Conservation (phyloP, 1,284 basidiomycete species). For the Malassezia obtusa region DNA sequence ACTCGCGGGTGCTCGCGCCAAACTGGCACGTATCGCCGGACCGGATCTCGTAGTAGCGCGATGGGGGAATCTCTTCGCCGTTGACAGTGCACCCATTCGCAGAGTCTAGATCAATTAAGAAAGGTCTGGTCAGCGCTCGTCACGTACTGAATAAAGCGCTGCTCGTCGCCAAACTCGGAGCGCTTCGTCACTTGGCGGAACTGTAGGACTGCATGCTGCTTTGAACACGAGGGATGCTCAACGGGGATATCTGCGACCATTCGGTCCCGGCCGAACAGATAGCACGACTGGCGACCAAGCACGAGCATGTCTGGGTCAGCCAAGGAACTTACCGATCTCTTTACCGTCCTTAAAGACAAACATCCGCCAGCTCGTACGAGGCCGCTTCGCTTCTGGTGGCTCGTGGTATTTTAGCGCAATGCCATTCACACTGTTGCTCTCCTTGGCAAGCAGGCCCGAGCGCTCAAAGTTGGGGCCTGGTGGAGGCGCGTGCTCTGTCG, state of each 20-base stretch:
- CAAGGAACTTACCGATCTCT: conserved; percentile 64
- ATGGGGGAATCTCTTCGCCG: conserved; percentile 68
- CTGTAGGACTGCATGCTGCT: conserved; percentile 95
- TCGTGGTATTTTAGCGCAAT: conserved; percentile 96
- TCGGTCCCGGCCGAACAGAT: conserved; percentile 80
- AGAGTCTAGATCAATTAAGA: conserved; percentile 86
- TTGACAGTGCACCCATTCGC: conserved; percentile 92
- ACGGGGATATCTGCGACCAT: conserved; percentile 63
- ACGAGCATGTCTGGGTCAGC: conserved; percentile 27
- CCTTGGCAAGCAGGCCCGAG: conserved; percentile 85
- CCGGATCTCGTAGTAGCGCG: conserved; percentile 82
- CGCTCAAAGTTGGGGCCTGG: conserved; percentile 65
- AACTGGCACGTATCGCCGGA: conserved; percentile 57
- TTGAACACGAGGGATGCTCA: conserved; percentile 93
- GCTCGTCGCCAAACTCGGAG: conserved; percentile 75
- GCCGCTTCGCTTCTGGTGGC: conserved; percentile 91
- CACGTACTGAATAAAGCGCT: conserved; percentile 47
- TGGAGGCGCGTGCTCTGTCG: conserved; percentile 35
- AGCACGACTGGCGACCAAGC: conserved; percentile 68
- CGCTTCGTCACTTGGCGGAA: conserved; percentile 75
- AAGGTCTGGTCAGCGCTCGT: conserved; percentile 19
- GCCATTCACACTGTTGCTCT: conserved; percentile 58
- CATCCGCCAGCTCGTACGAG: conserved; percentile 75
- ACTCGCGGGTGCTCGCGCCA: conserved; percentile 38
- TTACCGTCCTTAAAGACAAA: conserved; percentile 95